Evolutionary conservation across 768 basidiomycete genomes (phyloP), one percentile per base, ranked within the genome.

Genomic region (Rhodotorula graminis): DNA sequence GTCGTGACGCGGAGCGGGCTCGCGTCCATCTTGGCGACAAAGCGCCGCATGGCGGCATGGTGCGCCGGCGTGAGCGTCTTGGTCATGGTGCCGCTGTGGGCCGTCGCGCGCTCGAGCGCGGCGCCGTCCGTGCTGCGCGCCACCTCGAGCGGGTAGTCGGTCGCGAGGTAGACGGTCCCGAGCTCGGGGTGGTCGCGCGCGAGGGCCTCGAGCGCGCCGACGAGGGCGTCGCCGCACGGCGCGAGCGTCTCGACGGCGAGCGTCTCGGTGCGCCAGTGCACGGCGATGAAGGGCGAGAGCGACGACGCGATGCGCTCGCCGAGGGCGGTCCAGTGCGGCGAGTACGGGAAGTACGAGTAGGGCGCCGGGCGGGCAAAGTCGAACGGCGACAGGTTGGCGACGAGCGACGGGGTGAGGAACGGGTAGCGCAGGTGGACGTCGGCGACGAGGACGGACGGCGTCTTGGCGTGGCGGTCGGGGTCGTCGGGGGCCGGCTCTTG

Each of bases 241-340:
- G 81, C 78, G 15, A 87, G 80, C 25, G 81, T 72, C 27, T 80
- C 80, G 14, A 81, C 76, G 1, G 82, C 78, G 65, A 86, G 80
- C 40, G 81, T 84, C 72, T 87, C 85, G 82, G 85, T 85, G 42
- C 84, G 80, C 86, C 85, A 88, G 73, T 87, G 84, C 4, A 87
- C 82, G 1, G 81, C 84, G 2, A 84, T 75, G 76, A 84, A 86
- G 0, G 84, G 81, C 2, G 75, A 76, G 1, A 80, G 62, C 27
- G 83, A 82, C 0, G 80, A 79, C 0, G 81, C 73, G 49, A 86
- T 78, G 31, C 76, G 76, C 23, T 78, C 75, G 0, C 85, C 85
- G 18, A 86, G 80, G 21, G 80, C 78, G 50, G 81, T 78, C 52
- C 87, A 82, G 5, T 58, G 75, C 0, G 80, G 76, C 5, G 86